A percentile compares a stretch with the other conserved stretches of the same genome.
Evolutionary conservation across 257 asterid genomes (phyloP).

Genomic region (Rubia yunnanensis): DNA sequence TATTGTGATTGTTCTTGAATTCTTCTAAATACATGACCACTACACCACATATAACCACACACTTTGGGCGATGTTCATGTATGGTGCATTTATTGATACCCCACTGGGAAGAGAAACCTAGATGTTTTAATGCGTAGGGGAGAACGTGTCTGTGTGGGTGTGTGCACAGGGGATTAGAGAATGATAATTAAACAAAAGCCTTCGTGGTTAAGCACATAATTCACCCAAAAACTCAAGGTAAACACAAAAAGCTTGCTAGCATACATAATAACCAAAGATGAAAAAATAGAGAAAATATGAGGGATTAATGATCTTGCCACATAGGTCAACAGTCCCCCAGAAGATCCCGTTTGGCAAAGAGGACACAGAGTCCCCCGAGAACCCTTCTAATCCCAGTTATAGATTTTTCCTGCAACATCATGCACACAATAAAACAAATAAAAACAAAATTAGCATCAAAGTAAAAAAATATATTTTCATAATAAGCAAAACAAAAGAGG

Average conservation of each 20-base stretch:
- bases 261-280: background rate
- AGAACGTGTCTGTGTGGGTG: too few species aligned
- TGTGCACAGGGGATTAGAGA: too few species aligned
- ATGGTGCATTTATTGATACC: too few species aligned
- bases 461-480: background rate
- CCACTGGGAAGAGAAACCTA: too few species aligned
- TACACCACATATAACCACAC: too few species aligned
- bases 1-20: too few species aligned
- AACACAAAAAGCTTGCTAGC: background rate
- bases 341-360: conserved; percentile 91
- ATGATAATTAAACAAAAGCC: background rate
- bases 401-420: conserved; percentile 91
- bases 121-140: too few species aligned
- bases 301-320: conserved; percentile 43
- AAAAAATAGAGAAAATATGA: background rate
- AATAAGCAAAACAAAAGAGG: background rate
- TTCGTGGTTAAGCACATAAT: background rate
- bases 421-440: conserved; percentile 14
- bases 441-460: background rate
- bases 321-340: conserved; percentile 76
- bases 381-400: conserved; percentile 70
- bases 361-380: conserved; percentile 73
- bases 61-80: too few species aligned
- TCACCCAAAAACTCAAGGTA: too few species aligned
- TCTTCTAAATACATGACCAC: too few species aligned